Evolutionary conservation across 176 grass and related monocot species (phyloP).

Genomic region (Alopecurus myosuroides): DNA sequence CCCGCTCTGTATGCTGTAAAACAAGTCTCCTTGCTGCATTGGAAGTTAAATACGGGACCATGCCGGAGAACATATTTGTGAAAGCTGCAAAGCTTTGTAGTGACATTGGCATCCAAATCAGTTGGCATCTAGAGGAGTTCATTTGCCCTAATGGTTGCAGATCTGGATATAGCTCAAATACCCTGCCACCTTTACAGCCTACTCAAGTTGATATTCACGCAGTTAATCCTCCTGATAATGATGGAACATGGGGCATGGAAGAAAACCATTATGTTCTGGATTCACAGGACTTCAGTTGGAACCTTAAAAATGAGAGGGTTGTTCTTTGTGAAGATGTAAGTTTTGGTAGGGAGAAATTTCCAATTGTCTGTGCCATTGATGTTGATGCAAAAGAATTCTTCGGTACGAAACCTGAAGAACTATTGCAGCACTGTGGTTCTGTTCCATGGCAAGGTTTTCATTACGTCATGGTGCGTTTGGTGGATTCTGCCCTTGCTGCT

Average conservation of each 20-base stretch:
- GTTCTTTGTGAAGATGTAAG: slow-evolving; percentile 88
- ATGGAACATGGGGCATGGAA: slow-evolving; percentile 49
- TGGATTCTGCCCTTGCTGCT: slow-evolving; percentile 61
- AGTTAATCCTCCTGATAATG: slow-evolving; percentile 34
- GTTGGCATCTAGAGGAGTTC: slow-evolving; percentile 89
- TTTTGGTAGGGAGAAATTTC: slow-evolving; percentile 73
- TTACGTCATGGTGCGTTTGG: slow-evolving; percentile 60
- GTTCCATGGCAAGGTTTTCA: slow-evolving; percentile 81
- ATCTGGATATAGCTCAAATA: slow-evolving; percentile 29
- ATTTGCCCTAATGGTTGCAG: slow-evolving; percentile 82
- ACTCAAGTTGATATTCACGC: slow-evolving; percentile 6
- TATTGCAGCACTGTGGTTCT: slow-evolving; percentile 18
- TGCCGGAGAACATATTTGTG: slow-evolving; percentile 80
- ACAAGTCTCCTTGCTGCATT: slow-evolving; percentile 63
- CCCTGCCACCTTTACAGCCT: slow-evolving; percentile 49
- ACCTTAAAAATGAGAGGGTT: slow-evolving; percentile 45
- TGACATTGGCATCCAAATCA: slow-evolving; percentile 76
- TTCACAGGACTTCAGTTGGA: slow-evolving; percentile 65
- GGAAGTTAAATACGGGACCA: slow-evolving; percentile 70
- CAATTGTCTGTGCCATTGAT: slow-evolving; percentile 69
- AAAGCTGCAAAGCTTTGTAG: slow-evolving; percentile 95
- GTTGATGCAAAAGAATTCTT: slow-evolving; percentile 60
- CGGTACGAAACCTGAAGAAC: slow-evolving; percentile 28
- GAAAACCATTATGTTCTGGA: slow-evolving; percentile 86
- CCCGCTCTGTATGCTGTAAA: slow-evolving; percentile 76